Percentiles rank a stretch among this genome's conserved stretches.
phyloP scores from a whole-genome alignment of 1,284 basidiomycete genomes.

The Marasmius fiardii region DNA sequence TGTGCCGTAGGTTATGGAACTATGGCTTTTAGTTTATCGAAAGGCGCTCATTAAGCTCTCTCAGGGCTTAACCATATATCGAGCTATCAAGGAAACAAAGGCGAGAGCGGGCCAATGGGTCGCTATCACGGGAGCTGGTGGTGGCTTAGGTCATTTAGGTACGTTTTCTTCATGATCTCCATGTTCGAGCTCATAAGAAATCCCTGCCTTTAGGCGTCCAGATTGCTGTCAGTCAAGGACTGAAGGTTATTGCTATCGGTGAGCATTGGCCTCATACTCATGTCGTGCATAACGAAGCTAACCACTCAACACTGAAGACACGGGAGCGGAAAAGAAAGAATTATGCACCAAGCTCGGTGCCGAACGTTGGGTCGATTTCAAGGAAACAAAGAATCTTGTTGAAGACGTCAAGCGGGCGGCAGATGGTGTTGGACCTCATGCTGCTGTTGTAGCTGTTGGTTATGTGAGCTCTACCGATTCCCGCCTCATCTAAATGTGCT shows the following conservation, averaged over 20 bases:
- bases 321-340: conserved; percentile 61
- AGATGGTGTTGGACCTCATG: conserved; percentile 37
- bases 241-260: conserved; percentile 71
- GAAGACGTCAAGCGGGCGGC: background rate
- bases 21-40: too few relatives aligned
- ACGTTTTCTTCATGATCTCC: background rate
- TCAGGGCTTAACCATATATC: conserved; percentile 67
- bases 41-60: too few relatives aligned
- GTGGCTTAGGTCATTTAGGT: conserved; percentile 59
- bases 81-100: conserved; percentile 58
- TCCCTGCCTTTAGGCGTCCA: conserved; percentile 50
- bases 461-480: conserved; percentile 26
- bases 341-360: conserved; percentile 62
- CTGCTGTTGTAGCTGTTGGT: conserved; percentile 53
- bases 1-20: conserved; percentile 63
- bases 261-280: conserved; percentile 6
- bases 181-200: background rate
- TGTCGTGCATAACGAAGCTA: too few relatives aligned
- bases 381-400: background rate
- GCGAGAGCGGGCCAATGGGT: conserved; percentile 60
- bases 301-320: conserved; percentile 36
- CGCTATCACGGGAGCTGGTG: conserved; percentile 66
- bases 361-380: conserved; percentile 61
- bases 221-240: conserved; percentile 62
- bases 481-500: background rate